Evolutionary conservation across 2,329 filamentous ascomycete genomes (phyloP), one percentile per base, ranked within the genome.

Genomic region (Claviceps fusiformis): DNA sequence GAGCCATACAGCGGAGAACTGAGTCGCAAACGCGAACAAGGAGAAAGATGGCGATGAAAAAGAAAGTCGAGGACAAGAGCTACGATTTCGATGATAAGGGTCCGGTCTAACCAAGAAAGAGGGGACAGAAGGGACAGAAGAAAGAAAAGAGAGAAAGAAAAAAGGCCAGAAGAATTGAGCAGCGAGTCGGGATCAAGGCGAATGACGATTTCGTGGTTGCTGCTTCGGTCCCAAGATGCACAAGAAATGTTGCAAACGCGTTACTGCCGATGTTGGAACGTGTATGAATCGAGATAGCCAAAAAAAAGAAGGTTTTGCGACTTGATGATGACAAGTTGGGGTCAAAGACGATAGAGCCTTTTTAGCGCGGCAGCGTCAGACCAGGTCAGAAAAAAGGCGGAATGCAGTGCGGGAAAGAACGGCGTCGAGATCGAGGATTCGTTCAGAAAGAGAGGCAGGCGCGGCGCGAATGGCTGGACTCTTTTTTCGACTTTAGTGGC

Each of bases 31-130:
- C 33, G 51, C 52, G 29, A 55, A 31, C 19, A 45, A 46, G n/a
- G 27, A 45, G 35, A 5, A 37, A 39, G 48, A 29, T 31, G 48
- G 41, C 17, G 27, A 43, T 54, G 60, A 62, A 50, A 52, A n/a
- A n/a, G 15, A 44, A 56, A 58, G 60, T 57, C 61, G 54, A 44
- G 53, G 55, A 35, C n/a, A 64, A 65, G 59, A 59, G 59, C 65
- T 65, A 61, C 59, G 67, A 55, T 59, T 57, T 57, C 57, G 57
- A 58, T 59, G 55, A 64, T 60, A 57, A 63, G 59, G 61, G 62
- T 62, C 64, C n/a, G n/a, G n/a, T n/a, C n/a, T 67, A 67, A 64
- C 60, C 64, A 64, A 66, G 67, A 69, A 62, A 37, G 35, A 19
- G 15, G 15, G 39, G 45, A 33, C 58, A 56, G 56, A 59, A 60